Conservation (phyloP, 176 grass and related monocot species). For the Paspalum notatum region DNA sequence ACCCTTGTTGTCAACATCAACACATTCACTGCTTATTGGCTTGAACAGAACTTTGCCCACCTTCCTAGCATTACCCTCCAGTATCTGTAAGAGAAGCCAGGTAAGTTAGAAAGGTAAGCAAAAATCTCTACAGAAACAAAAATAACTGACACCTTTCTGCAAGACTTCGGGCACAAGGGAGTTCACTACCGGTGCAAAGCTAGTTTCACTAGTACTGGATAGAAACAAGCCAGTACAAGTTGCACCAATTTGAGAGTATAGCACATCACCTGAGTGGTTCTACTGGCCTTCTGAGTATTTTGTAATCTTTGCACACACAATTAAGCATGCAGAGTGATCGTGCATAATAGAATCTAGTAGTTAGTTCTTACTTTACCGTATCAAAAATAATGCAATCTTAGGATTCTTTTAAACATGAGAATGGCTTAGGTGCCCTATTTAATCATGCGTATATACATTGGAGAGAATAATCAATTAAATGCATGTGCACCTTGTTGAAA, state of each 20-base stretch:
- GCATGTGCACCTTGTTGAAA: no score
- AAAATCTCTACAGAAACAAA: neutral
- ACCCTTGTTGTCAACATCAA: conserved; percentile 52
- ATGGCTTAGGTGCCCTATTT: no score
- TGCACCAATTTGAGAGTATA: neutral
- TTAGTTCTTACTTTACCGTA: neutral
- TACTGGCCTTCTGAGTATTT: neutral
- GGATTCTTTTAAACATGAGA: no score
- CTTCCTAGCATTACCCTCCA: conserved; percentile 76
- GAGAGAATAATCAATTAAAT: no score
- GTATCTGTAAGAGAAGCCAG: conserved; percentile 52
- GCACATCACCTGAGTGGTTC: neutral
- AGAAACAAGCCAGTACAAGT: neutral
- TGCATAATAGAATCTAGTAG: neutral
- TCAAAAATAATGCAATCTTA: neutral
- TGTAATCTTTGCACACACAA: neutral
- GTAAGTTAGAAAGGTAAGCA: neutral
- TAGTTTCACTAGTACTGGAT: neutral
- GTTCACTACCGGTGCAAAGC: neutral
- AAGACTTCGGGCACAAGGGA: conserved; percentile 1
- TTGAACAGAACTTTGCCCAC: conserved; percentile 76
- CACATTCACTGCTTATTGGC: conserved; percentile 66
- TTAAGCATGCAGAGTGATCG: neutral
- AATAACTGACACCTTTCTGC: neutral
- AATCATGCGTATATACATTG: no score